A percentile compares a stretch with the other conserved stretches of the same genome.
phyloP scores from a whole-genome alignment of 768 basidiomycete species.

The Lepiota subincarnata region DNA sequence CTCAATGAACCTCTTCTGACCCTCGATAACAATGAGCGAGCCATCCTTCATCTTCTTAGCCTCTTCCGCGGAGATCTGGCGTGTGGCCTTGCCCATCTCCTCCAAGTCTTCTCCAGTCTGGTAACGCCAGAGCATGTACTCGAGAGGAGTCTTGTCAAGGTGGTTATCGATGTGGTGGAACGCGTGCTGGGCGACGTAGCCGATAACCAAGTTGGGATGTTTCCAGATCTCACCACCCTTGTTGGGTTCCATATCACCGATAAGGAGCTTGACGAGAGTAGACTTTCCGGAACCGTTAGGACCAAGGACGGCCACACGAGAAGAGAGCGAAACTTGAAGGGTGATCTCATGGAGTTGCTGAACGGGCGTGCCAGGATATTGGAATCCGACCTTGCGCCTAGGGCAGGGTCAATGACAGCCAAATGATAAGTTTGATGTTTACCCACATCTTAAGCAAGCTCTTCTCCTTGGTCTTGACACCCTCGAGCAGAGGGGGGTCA shows the following conservation, averaged over 20 bases:
- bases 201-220: conserved; percentile 99
- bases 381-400: conserved; percentile 90
- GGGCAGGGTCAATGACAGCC: neutral
- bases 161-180: conserved; percentile 99
- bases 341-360: conserved; percentile 94
- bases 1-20: conserved; percentile 92
- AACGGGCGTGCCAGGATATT: conserved; percentile 81
- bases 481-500: conserved; percentile 93
- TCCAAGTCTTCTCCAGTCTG: conserved; percentile 99
- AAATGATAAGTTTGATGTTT: neutral
- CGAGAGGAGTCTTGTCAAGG: conserved; percentile 97
- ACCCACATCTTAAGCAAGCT: conserved; percentile 83
- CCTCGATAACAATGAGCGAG: conserved; percentile 78
- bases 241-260: conserved; percentile 95
- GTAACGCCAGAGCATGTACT: conserved; percentile 99
- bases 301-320: conserved; percentile 96
- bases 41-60: conserved; percentile 97
- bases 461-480: conserved; percentile 99
- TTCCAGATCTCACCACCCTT: conserved; percentile 98
- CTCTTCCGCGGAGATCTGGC: conserved; percentile 85
- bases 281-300: conserved; percentile 99
- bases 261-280: conserved; percentile 94
- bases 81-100: conserved; percentile 90
- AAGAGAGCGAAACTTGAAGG: conserved; percentile 95
- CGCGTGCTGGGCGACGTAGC: conserved; percentile 98